Conservation (phyloP, 129 eudicot species). For the Artemisia argyi region DNA sequence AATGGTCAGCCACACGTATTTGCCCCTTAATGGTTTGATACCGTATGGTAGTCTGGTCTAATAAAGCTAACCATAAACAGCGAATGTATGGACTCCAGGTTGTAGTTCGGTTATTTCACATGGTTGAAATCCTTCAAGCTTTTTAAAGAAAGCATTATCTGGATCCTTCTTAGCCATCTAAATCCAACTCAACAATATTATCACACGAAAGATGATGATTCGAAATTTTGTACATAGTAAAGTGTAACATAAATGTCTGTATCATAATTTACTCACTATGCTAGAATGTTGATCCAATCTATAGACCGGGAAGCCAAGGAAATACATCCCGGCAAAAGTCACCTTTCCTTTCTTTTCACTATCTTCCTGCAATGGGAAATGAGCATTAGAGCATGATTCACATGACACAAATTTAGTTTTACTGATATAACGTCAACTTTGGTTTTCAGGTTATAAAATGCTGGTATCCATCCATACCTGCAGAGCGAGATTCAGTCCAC, state of each 20-base stretch:
- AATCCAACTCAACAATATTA: slow-evolving; percentile 18
- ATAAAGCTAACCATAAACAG: slow-evolving; percentile 72
- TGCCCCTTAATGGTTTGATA: background rate
- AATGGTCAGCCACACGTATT: background rate
- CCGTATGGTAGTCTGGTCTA: background rate
- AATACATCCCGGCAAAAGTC: slow-evolving; percentile 95
- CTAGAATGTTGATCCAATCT: slow-evolving; percentile 63
- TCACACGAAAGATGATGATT: background rate
- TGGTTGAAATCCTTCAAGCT: slow-evolving; percentile 90
- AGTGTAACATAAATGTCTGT: background rate
- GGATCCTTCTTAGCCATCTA: slow-evolving; percentile 86
- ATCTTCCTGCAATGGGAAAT: slow-evolving; percentile 60
- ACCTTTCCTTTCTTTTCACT: slow-evolving; percentile 74
- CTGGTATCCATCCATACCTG: too few relatives aligned
- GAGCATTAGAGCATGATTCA: background rate
- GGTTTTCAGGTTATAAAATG: background rate
- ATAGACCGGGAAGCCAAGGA: slow-evolving; percentile 91
- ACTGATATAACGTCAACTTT: background rate
- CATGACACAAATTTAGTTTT: background rate
- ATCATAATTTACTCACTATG: slow-evolving; percentile 45
- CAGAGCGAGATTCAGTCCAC: too few relatives aligned
- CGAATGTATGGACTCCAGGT: slow-evolving; percentile 81
- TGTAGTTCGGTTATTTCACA: slow-evolving; percentile 86
- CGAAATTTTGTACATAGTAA: background rate
- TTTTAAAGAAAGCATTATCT: slow-evolving; percentile 81